A percentile compares a stretch with the other conserved stretches of the same genome.
Conservation (phyloP, 768 basidiomycete species). For the Trametes cingulata region DNA sequence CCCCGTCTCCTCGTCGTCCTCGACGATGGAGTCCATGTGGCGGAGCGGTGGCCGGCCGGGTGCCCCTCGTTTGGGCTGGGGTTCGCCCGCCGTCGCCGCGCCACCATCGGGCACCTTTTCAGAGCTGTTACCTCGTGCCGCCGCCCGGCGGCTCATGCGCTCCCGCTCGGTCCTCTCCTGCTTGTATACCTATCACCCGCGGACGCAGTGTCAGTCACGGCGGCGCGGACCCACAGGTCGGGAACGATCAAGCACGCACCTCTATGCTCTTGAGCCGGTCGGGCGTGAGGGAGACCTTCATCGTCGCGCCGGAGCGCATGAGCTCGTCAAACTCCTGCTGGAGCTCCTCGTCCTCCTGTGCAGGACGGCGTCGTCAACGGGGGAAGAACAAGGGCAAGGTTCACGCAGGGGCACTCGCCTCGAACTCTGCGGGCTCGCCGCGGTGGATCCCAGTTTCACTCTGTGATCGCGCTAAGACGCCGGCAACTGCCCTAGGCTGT, state of each 20-base stretch:
- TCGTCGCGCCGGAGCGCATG: conserved; percentile 85
- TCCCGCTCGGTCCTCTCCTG: conserved; percentile 58
- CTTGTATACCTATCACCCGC: conserved; percentile 58
- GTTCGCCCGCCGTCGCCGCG: conserved; percentile 13
- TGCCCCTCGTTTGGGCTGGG: conserved; percentile 10
- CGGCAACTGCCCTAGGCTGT: conserved; percentile 33
- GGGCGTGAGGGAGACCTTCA: conserved; percentile 95
- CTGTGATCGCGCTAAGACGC: conserved; percentile 35
- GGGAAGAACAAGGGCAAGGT: conserved; percentile 2
- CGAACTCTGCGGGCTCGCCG: conserved; percentile 22
- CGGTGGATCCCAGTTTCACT: conserved; percentile 32
- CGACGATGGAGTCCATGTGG: conserved; percentile 60
- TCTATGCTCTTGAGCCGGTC: conserved; percentile 93
- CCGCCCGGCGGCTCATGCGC: conserved; percentile 12
- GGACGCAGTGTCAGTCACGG: conserved; percentile 1
- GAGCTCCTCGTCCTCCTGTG: conserved; percentile 49
- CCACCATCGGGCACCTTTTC: conserved; percentile 15
- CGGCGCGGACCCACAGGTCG: not conserved
- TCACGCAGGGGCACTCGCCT: conserved; percentile 22
- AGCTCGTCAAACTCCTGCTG: conserved; percentile 88
- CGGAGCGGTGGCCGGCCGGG: conserved; percentile 45
- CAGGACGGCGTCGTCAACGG: conserved; percentile 3
- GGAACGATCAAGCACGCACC: conserved; percentile 50
- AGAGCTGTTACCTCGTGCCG: not conserved
- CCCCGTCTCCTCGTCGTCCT: conserved; percentile 59